Evolutionary conservation across 1,139 yeast species (phyloP).

Genomic region (Candida glucosophila): DNA sequence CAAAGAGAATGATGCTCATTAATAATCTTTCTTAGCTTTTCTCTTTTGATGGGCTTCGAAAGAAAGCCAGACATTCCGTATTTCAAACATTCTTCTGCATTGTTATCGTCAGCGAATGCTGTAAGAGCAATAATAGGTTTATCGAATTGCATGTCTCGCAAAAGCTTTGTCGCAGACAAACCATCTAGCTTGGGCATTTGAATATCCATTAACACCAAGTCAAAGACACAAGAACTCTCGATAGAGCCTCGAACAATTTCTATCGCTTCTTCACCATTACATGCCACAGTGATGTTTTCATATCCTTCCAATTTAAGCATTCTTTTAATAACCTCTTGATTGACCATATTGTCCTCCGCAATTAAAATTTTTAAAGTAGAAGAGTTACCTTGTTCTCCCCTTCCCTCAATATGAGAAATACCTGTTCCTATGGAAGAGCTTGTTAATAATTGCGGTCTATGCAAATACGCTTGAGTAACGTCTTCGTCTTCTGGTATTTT

Average conservation of each 20-base stretch:
- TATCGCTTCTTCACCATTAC: slow-evolving; percentile 87
- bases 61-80: slow-evolving; percentile 87
- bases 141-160: slow-evolving; percentile 53
- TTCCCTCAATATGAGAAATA: slow-evolving; percentile 21
- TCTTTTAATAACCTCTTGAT: slow-evolving; percentile 82
- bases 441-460: slow-evolving; percentile 40
- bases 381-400: slow-evolving; percentile 9
- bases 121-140: slow-evolving; percentile 89
- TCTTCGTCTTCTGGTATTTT: background rate
- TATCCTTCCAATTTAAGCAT: slow-evolving; percentile 81
- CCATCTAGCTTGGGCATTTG: slow-evolving; percentile 96
- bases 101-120: slow-evolving; percentile 87
- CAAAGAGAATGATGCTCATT: too few species aligned
- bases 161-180: slow-evolving; percentile 65
- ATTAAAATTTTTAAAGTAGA: slow-evolving; percentile 49
- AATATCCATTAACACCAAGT: slow-evolving; percentile 87
- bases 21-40: slow-evolving; percentile 48
- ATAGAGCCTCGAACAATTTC: slow-evolving; percentile 48
- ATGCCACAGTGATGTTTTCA: slow-evolving; percentile 61
- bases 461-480: slow-evolving; percentile 11
- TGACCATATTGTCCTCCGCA: slow-evolving; percentile 91
- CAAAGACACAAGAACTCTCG: slow-evolving; percentile 37
- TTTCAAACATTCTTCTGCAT: slow-evolving; percentile 65
- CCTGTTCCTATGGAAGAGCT: slow-evolving; percentile 54
- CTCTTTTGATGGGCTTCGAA: slow-evolving; percentile 77